Percentiles rank a stretch among this genome's conserved stretches.
Evolutionary conservation across 768 basidiomycete species (phyloP).

Genomic region (Xerocomus brunneocitrinus): DNA sequence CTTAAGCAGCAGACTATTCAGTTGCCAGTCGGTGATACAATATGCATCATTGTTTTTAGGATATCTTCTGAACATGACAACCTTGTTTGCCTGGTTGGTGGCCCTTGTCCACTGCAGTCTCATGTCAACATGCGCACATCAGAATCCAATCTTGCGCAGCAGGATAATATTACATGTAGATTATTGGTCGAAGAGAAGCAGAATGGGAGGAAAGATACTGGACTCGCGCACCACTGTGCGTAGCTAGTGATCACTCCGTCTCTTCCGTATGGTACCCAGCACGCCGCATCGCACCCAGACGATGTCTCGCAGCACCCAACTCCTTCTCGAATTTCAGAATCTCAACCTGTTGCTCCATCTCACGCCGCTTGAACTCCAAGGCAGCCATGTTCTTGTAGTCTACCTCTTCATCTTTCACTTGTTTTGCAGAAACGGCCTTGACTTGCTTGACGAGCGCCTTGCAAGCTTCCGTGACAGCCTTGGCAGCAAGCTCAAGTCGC

Average conservation of each 20-base stretch:
- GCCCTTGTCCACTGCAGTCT: not conserved
- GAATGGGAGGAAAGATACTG: not conserved
- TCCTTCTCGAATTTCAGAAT: slow-evolving; percentile 96
- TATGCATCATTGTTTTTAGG: not conserved
- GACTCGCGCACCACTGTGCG: not conserved
- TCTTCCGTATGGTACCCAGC: slow-evolving; percentile 89
- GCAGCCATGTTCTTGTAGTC: slow-evolving; percentile 88
- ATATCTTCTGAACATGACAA: not conserved
- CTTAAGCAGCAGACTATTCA: not conserved
- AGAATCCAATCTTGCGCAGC: not conserved
- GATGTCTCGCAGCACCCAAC: slow-evolving; percentile 78
- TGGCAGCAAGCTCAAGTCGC: slow-evolving; percentile 90
- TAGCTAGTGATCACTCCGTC: slow-evolving; percentile 46
- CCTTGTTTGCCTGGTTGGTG: not conserved
- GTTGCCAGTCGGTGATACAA: not conserved
- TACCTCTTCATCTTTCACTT: slow-evolving; percentile 72
- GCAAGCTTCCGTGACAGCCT: slow-evolving; percentile 97
- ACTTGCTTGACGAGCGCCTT: slow-evolving; percentile 95
- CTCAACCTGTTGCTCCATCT: slow-evolving; percentile 99
- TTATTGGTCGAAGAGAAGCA: slow-evolving; percentile 13
- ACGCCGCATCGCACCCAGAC: slow-evolving; percentile 78
- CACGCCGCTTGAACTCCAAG: slow-evolving; percentile 92
- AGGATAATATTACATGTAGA: slow-evolving; percentile 26
- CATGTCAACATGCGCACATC: not conserved
- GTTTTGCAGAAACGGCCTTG: slow-evolving; percentile 87